phyloP scores from a whole-genome alignment of 2,329 filamentous ascomycete species.

The Fusarium sp. region DNA sequence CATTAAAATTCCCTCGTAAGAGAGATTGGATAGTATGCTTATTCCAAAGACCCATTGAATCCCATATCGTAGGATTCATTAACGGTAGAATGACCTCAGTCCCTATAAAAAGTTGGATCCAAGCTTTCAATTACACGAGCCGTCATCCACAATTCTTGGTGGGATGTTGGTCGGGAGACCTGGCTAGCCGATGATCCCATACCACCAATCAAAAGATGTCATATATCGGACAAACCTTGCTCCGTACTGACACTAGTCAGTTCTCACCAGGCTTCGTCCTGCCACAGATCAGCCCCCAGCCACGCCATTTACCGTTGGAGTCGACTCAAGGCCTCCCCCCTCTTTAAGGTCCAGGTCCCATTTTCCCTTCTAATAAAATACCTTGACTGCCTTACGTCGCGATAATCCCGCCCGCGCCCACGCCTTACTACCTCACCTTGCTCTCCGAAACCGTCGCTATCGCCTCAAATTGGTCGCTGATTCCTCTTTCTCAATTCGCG shows the following conservation, averaged over 20 bases:
- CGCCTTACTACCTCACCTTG: constrained; percentile 39
- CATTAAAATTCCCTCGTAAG: background rate
- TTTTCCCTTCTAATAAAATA: constrained; percentile 46
- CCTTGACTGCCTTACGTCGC: constrained; percentile 38
- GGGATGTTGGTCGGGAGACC: constrained; percentile 28
- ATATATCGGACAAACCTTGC: background rate
- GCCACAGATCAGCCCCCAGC: constrained; percentile 50
- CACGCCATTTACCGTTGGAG: constrained; percentile 54
- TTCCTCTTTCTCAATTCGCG: constrained; percentile 30
- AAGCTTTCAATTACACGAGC: constrained; percentile 24
- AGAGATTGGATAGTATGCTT: background rate
- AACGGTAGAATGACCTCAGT: constrained; percentile 18
- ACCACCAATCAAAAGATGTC: background rate
- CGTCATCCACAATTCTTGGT: constrained; percentile 14
- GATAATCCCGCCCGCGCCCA: constrained; percentile 41
- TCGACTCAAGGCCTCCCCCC: constrained; percentile 45
- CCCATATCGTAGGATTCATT: background rate
- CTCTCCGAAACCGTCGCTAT: constrained; percentile 43
- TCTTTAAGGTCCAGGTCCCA: constrained; percentile 48
- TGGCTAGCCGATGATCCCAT: constrained; percentile 4
- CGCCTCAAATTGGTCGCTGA: constrained; percentile 44
- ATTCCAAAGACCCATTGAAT: background rate
- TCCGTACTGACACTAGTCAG: constrained; percentile 7
- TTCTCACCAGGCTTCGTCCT: constrained; percentile 2
- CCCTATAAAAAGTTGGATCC: constrained; percentile 5